Evolutionary conservation across 2,329 filamentous ascomycete species (phyloP).

Genomic region (Parastagonospora nodorum): DNA sequence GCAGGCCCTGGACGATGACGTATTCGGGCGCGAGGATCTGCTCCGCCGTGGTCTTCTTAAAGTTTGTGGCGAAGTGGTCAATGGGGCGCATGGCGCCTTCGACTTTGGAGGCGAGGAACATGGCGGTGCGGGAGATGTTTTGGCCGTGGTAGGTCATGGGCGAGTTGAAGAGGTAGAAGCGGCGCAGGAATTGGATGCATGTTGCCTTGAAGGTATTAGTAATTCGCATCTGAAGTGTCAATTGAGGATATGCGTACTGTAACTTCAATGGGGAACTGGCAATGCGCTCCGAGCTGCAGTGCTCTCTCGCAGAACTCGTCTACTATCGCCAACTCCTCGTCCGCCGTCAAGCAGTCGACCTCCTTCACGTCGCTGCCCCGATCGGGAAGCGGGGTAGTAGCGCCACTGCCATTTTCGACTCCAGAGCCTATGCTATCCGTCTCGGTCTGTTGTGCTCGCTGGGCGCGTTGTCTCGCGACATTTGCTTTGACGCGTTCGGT

Average conservation of each 20-base stretch:
- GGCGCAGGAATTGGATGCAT: conserved; percentile 84
- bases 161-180: conserved; percentile 95
- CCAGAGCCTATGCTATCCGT: conserved; percentile 25
- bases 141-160: conserved; percentile 95
- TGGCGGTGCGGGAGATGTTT: conserved; percentile 83
- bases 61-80: conserved; percentile 58
- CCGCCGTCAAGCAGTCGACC: conserved; percentile 79
- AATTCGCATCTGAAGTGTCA: not conserved
- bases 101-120: conserved; percentile 93
- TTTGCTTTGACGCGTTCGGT: conserved; percentile 67
- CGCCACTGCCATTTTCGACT: conserved; percentile 43
- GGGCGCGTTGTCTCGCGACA: conserved; percentile 55
- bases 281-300: conserved; percentile 61
- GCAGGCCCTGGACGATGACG: conserved; percentile 85
- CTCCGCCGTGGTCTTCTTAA: conserved; percentile 68
- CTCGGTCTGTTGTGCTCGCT: conserved; percentile 42
- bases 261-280: conserved; percentile 65
- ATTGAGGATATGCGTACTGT: conserved; percentile 50
- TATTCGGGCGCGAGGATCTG: conserved; percentile 91
- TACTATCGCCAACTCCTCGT: conserved; percentile 82
- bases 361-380: conserved; percentile 43
- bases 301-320: conserved; percentile 74
- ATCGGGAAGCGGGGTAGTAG: conserved; percentile 27
- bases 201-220: conserved; percentile 62
- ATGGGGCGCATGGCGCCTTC: conserved; percentile 79